These are phyloP conservation scores for Phlebiopsis gigantea DNA, from an alignment of 768 basidiomycete species.

Conservation along the genomic window DNA sequence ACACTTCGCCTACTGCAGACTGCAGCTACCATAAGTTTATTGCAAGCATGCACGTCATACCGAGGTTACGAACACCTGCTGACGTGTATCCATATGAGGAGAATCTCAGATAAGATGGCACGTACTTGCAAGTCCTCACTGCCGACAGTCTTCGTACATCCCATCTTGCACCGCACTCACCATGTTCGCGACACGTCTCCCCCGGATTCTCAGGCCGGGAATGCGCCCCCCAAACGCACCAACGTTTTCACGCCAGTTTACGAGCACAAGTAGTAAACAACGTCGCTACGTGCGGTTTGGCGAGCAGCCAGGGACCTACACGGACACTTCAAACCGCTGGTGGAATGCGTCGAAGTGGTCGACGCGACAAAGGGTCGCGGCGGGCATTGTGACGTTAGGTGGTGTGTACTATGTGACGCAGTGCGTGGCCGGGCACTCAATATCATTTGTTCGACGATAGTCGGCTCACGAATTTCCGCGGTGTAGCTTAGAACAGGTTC, in stretches of 20 bases:
- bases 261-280: neutral
- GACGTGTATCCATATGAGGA: neutral
- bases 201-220: neutral
- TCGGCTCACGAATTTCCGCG: neutral
- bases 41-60: too few relatives aligned
- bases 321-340: neutral
- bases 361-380: constrained; percentile 13
- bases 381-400: constrained; percentile 13
- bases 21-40: too few relatives aligned
- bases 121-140: neutral
- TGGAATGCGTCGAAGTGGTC: neutral
- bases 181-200: neutral
- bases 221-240: neutral
- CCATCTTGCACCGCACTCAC: neutral
- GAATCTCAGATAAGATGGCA: neutral
- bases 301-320: neutral
- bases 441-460: neutral
- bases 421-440: constrained; percentile 19
- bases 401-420: constrained; percentile 26
- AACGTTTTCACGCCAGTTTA: neutral
- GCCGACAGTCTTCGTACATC: neutral
- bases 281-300: neutral
- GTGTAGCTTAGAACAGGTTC: constrained; percentile 72
- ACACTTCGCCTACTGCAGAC: too few relatives aligned
- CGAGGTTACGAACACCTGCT: neutral